Conservation (phyloP, 164 flowering plant species). For the grape (Vitis vinifera) region ASM3070453v1 NC_081814.1:7365501-7366000, state of each 20-base stretch:
- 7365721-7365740: background rate
- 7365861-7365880: no score
- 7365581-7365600: conserved; percentile 6
- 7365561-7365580: conserved; percentile 10
- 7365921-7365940: no score
- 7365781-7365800: no score
- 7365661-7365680: background rate
- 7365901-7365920: no score
- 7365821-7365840: no score
- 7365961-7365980: no score
- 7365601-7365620: background rate
- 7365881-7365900: no score
- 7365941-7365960: no score
- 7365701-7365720: background rate
- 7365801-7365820: no score
- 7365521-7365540: background rate
- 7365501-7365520: background rate
- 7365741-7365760: conserved; percentile 27
- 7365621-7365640: conserved; percentile 5
- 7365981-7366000: no score
- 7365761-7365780: conserved; percentile 6
- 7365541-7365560: background rate
- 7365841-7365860: no score
- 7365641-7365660: background rate
- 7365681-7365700: background rate